Base-by-base conservation (phyloP, 257 asterid genomes). In the Oldenlandia corymbosa region DNA sequence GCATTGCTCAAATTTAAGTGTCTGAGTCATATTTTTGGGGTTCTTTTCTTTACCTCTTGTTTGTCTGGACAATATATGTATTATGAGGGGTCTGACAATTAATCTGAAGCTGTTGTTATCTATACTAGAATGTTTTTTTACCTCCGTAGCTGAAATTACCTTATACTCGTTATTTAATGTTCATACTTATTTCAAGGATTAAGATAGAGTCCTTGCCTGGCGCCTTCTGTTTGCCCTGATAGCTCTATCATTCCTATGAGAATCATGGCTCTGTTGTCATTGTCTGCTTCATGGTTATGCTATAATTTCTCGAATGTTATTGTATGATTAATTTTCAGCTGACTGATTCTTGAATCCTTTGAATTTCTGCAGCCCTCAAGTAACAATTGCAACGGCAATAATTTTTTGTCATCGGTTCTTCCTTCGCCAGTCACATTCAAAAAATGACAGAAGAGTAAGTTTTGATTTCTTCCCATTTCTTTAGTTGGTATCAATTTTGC, bases 391-490 rank as follows among this genome's bases (percentile, higher is more conserved):
- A 21, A 91, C 97, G 2, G 95, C 98, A 52, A 91, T 91, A 54
- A 82, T 91, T 75, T 91, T 91, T 73, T 91, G 95, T 75, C 98
- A 91, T 68, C 98, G 98, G 53, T 91, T 88, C 85, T 91, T 91
- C 76, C 89, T 80, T 65, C 95, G 90, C 17, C 98, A 88, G 56
- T 91, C 98, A 48, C 98, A 83, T 79, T 77, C 84, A 11, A 82
- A 79, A 78, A 91, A 91, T 74, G 98, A 91, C 66, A 76, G 95
- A 74, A 79, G 94, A 88, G 98, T 89, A 67, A 84, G 93, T 74
- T 39, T 39, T n/a, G 52, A 52, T 67, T 60, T 53, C 20, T 30
- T 18, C 67, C 30, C 24, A 9, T 36, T 59, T 36, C 5, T 27
- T 3, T 59, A 31, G 14, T 47, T 27, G 21, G 66, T 65, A 10